phyloP scores from a whole-genome alignment of 345 rosid species.

The Acer negundo region DNA sequence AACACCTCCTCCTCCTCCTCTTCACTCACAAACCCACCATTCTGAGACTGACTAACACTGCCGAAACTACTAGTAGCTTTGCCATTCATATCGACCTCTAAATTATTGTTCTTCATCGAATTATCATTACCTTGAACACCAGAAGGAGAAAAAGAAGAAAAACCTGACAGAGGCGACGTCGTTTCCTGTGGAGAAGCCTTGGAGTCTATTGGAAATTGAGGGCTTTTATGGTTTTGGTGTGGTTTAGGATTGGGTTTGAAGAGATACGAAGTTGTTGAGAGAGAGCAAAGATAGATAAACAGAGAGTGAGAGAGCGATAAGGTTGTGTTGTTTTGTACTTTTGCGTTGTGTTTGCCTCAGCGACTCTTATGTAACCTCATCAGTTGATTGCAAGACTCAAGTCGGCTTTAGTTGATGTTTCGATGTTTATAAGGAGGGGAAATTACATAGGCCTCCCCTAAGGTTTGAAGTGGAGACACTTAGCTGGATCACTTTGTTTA shows the following conservation, averaged over 20 bases:
- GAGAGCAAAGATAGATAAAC: not conserved
- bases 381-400: not conserved
- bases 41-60: conserved; percentile 24
- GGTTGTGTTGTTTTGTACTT: conserved; percentile 14
- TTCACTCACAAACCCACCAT: conserved; percentile 50
- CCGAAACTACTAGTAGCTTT: conserved; percentile 19
- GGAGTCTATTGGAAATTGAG: conserved; percentile 47
- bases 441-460: no score
- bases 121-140: conserved; percentile 19
- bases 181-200: conserved; percentile 36
- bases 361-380: not conserved
- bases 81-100: conserved; percentile 16
- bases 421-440: not conserved
- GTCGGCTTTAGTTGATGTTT: not conserved
- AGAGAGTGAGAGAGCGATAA: conserved; percentile 10
- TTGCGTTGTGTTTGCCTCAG: not conserved
- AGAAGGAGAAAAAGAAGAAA: conserved; percentile 21
- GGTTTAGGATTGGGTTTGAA: conserved; percentile 8
- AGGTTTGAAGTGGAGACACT: no score
- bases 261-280: not conserved
- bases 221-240: conserved; percentile 13
- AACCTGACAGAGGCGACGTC: conserved; percentile 52
- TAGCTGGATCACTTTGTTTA: no score
- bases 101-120: conserved; percentile 20
- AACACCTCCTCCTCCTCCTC: conserved; percentile 58